Evolutionary conservation across 768 basidiomycete species (phyloP).

Genomic region (Lactarius sp.): DNA sequence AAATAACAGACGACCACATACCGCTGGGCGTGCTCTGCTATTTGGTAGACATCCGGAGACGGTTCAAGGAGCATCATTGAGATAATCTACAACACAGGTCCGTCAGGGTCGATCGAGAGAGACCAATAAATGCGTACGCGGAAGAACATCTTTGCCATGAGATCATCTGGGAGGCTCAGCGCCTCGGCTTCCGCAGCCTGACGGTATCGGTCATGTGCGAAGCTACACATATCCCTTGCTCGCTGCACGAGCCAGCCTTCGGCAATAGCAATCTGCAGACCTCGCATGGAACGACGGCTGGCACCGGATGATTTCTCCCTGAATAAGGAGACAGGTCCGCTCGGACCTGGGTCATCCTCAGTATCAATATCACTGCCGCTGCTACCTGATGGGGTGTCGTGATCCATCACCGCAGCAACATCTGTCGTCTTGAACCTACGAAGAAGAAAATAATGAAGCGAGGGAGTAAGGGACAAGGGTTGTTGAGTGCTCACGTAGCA

Average conservation of each 20-base stretch:
- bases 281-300: conserved; percentile 57
- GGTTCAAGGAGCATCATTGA: conserved; percentile 65
- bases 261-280: conserved; percentile 57
- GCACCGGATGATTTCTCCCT: conserved; percentile 38
- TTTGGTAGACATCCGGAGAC: conserved; percentile 58
- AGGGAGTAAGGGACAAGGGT: background rate
- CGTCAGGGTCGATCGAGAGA: background rate
- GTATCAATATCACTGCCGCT: conserved; percentile 46
- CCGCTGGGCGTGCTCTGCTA: conserved; percentile 67
- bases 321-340: conserved; percentile 46
- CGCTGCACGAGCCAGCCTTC: conserved; percentile 74
- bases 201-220: conserved; percentile 69
- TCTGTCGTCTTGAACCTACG: conserved; percentile 68
- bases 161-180: conserved; percentile 43
- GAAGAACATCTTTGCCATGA: conserved; percentile 63
- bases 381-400: conserved; percentile 55
- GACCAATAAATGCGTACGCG: conserved; percentile 39
- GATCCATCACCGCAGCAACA: conserved; percentile 68
- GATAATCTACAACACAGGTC: conserved; percentile 46
- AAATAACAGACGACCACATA: conserved; percentile 27
- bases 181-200: conserved; percentile 65
- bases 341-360: conserved; percentile 47
- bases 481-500: conserved; percentile 46
- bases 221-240: conserved; percentile 72
- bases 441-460: conserved; percentile 1